phyloP scores from a whole-genome alignment of 2,329 filamentous ascomycete genomes.

The Lojkania enalia region DNA sequence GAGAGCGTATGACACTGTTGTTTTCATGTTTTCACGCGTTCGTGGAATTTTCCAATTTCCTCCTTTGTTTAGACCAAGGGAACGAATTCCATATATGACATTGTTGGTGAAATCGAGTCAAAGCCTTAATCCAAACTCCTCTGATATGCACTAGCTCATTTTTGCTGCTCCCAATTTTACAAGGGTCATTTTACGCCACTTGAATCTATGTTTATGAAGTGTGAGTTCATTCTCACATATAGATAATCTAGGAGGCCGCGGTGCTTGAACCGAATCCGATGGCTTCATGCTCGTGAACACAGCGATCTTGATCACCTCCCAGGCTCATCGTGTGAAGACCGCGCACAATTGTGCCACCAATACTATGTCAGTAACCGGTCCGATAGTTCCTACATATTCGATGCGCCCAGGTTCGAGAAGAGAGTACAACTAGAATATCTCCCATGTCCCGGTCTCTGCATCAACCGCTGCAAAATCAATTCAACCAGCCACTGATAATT shows the following conservation, averaged over 20 bases:
- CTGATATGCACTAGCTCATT: too few species aligned
- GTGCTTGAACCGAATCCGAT: too few species aligned
- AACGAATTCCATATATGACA: too few species aligned
- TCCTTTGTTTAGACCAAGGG: background rate
- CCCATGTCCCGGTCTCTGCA: background rate
- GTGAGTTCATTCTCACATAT: background rate
- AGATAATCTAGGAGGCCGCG: too few species aligned
- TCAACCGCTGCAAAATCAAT: slow-evolving; percentile 1
- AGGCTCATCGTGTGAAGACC: too few species aligned
- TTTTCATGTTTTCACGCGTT: background rate
- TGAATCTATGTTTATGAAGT: slow-evolving; percentile 2
- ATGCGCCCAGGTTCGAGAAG: background rate
- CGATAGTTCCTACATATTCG: background rate
- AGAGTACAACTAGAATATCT: background rate
- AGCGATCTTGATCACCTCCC: too few species aligned
- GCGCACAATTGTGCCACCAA: too few species aligned
- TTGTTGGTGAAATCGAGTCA: too few species aligned
- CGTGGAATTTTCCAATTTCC: background rate
- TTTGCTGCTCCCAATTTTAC: background rate
- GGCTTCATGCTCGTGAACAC: too few species aligned
- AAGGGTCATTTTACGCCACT: slow-evolving; percentile 6
- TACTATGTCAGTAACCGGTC: background rate
- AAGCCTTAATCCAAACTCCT: too few species aligned
- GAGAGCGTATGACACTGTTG: slow-evolving; percentile 18
- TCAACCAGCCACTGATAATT: slow-evolving; percentile 10